These are phyloP conservation scores for Komagataella pseudopastoris DNA, from an alignment of 805 yeast species.

Conservation along the genomic window DNA sequence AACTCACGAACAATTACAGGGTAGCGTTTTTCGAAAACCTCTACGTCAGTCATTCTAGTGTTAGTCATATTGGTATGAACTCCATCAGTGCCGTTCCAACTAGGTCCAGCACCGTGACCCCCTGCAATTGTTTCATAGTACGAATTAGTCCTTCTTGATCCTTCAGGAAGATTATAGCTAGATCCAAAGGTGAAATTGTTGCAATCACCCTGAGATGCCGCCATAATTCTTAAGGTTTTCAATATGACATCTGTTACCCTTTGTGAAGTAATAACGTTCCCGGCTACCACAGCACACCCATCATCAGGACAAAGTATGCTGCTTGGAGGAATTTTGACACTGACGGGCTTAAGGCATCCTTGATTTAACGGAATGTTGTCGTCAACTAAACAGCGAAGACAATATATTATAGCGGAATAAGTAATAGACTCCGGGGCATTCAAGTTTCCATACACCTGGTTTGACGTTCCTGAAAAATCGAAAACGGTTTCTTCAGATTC, in stretches of 20 bases:
- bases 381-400: constrained; percentile 71
- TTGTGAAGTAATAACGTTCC: constrained; percentile 92
- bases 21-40: constrained; percentile 34
- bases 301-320: constrained; percentile 61
- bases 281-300: constrained; percentile 90
- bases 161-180: constrained; percentile 41
- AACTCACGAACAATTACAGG: constrained; percentile 45
- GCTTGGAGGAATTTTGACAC: constrained; percentile 47
- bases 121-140: constrained; percentile 94
- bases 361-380: constrained; percentile 88
- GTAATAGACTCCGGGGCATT: constrained; percentile 92
- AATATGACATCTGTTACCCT: constrained; percentile 82
- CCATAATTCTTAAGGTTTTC: constrained; percentile 78
- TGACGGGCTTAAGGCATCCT: constrained; percentile 78
- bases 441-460: constrained; percentile 79
- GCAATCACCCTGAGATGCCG: constrained; percentile 94
- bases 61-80: constrained; percentile 42
- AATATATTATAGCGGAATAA: constrained; percentile 78
- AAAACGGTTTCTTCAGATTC: constrained; percentile 51
- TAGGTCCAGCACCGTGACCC: constrained; percentile 75
- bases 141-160: constrained; percentile 59
- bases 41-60: constrained; percentile 40
- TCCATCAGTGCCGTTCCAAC: constrained; percentile 30
- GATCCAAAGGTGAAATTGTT: constrained; percentile 89
- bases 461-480: constrained; percentile 79